These are phyloP conservation scores for Carex pumila DNA, from an alignment of 176 grass and related monocot species.

Conservation along the genomic window DNA sequence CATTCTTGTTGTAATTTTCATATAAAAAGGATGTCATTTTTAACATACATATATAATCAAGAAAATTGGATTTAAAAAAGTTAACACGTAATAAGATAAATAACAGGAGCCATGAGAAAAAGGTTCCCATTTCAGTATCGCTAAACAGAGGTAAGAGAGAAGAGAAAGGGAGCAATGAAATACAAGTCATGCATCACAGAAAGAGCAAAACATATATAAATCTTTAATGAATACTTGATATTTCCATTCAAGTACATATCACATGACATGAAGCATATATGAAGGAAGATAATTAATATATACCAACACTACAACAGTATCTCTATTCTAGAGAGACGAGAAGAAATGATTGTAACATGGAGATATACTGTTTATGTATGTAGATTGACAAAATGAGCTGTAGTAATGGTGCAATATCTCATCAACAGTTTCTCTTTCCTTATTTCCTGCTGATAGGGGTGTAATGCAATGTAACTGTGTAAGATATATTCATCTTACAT, in stretches of 20 bases:
- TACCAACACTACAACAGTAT: neutral
- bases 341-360: conserved; percentile 21
- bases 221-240: conserved; percentile 13
- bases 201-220: neutral
- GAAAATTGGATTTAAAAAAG: neutral
- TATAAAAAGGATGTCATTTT: neutral
- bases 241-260: conserved; percentile 22
- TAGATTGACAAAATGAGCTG: conserved; percentile 1
- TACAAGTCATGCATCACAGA: neutral
- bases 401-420: conserved; percentile 18
- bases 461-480: neutral
- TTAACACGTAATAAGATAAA: neutral
- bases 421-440: conserved; percentile 11
- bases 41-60: neutral
- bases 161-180: neutral
- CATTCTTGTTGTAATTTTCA: neutral
- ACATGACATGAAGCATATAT: conserved; percentile 10
- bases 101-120: neutral
- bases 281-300: conserved; percentile 9
- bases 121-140: neutral
- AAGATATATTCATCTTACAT: neutral
- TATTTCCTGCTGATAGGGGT: neutral
- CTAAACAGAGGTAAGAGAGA: neutral
- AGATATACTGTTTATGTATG: neutral
- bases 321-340: neutral